Percentiles rank a stretch among this genome's conserved stretches.
Evolutionary conservation across 306 rosid species (phyloP).

Genomic region (Lupinus albus): DNA sequence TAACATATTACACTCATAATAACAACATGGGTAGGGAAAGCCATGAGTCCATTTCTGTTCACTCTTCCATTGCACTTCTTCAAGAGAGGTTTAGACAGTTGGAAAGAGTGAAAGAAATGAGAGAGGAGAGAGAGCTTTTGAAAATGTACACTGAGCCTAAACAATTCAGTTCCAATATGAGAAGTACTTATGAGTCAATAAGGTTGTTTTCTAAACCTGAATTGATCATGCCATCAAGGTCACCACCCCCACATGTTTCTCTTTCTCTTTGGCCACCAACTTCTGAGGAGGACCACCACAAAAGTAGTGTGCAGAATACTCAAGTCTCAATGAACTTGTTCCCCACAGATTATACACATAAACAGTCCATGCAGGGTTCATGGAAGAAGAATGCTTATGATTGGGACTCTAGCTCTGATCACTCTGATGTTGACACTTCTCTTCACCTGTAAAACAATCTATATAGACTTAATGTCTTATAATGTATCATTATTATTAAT

Average conservation of each 20-base stretch:
- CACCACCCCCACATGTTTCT: conserved; percentile 53
- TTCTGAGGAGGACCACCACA: conserved; percentile 31
- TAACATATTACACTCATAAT: background rate
- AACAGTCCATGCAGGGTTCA: conserved; percentile 38
- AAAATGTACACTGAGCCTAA: conserved; percentile 50
- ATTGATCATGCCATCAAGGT: conserved; percentile 37
- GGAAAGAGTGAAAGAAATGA: conserved; percentile 84
- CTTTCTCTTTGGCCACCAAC: conserved; percentile 66
- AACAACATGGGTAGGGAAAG: conserved; percentile 59
- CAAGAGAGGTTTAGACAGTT: conserved; percentile 88
- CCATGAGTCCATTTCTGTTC: conserved; percentile 45
- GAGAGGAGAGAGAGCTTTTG: conserved; percentile 70
- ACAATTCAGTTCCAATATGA: conserved; percentile 37
- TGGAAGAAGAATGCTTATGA: conserved; percentile 45
- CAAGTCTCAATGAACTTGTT: conserved; percentile 46
- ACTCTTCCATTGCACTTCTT: conserved; percentile 77
- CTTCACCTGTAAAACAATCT: conserved; percentile 68
- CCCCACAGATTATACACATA: conserved; percentile 30
- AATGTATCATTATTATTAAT: conserved; percentile 16
- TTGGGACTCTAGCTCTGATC: conserved; percentile 44
- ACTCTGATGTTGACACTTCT: conserved; percentile 78
- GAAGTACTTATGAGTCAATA: conserved; percentile 38
- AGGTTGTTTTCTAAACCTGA: conserved; percentile 48
- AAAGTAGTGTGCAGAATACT: conserved; percentile 28
- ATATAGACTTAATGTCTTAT: conserved; percentile 20